Evolutionary conservation across 805 yeast species (phyloP), one percentile per base, ranked within the genome.

Genomic region (Ogataea thermomethanolica): DNA sequence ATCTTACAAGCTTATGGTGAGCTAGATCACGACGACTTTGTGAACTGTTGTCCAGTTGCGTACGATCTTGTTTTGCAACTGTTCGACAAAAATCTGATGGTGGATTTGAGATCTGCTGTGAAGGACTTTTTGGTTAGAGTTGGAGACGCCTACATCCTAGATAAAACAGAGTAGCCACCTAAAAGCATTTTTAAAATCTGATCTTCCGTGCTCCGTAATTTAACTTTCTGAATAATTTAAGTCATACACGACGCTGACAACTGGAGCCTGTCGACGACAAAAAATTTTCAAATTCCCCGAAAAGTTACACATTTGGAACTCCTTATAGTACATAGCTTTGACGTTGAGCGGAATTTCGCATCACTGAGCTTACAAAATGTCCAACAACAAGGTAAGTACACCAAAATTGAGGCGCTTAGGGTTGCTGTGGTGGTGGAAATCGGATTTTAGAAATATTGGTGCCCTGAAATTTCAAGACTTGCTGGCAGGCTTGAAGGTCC

Each of bases 1-100:
- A 84, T 93, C 17, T 67, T 83, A 48, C 89, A 84, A 58, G 96
- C 95, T 3, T 83, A 81, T 54, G 76, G 78, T 33, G 85, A 81
- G 55, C 73, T 93, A 49, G 85, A 84, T 51, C 85, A 80, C 36
- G 76, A 66, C 1, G 95, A 88, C 59, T 88, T 87, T 59, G 58
- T 59, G 25, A 60, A 61, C 37, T 70, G 76, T 53, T 73, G 84
- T 51, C 79, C 87, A 0, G 68, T 60, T 13, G 74, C 83, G 66
- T 84, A 82, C 60, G 71, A 69, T 25, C 65, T 78, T 36, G 78
- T 81, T 24, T 62, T 84, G 56, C 67, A 67, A 39, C 67, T 84
- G 33, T 69, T 85, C 44, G 79, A 78, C 45, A 80, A 78, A 64
- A 73, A 73, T 46, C 68, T 82, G 45, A 73, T 81, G 22, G 60